phyloP scores from a whole-genome alignment of 805 yeast genomes.

The Candida maltosa region DNA sequence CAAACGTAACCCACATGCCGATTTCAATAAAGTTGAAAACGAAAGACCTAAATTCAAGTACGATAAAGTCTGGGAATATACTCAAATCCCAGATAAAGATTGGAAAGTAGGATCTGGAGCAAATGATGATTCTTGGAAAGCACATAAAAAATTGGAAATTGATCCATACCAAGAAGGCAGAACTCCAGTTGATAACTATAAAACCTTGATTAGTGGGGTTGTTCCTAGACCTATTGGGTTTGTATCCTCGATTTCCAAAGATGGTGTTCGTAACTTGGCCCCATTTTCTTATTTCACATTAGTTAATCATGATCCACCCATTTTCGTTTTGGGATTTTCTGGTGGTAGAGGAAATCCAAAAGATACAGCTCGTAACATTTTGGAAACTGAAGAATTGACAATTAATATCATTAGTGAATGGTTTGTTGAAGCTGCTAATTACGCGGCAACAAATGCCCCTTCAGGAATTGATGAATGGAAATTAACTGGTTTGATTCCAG shows the following conservation, averaged over 20 bases:
- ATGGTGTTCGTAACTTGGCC: conserved; percentile 49
- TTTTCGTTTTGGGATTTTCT: conserved; percentile 50
- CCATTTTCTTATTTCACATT: conserved; percentile 59
- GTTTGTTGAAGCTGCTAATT: conserved; percentile 64
- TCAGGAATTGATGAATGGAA: conserved; percentile 53
- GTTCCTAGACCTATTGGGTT: conserved; percentile 64
- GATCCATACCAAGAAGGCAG: conserved; percentile 48
- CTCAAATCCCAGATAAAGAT: conserved; percentile 20
- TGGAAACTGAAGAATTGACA: conserved; percentile 52
- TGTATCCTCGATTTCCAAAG: conserved; percentile 42
- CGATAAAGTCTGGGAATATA: conserved; percentile 9
- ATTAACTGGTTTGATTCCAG: conserved; percentile 50
- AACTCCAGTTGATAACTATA: conserved; percentile 44
- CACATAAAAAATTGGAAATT: conserved; percentile 41
- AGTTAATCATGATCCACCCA: conserved; percentile 54
- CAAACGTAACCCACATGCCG: conserved; percentile 14
- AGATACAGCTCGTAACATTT: conserved; percentile 48
- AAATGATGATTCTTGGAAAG: conserved; percentile 39
- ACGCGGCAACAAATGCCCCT: conserved; percentile 46
- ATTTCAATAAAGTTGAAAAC: conserved; percentile 12
- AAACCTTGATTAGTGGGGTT: conserved; percentile 47
- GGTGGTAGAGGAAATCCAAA: conserved; percentile 35
- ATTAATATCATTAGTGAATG: conserved; percentile 60
- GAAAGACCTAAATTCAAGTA: conserved; percentile 10
- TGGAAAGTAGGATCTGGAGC: conserved; percentile 54